Base-by-base conservation (phyloP, 2,329 filamentous ascomycete genomes). In the Leptographium lundbergii region DNA sequence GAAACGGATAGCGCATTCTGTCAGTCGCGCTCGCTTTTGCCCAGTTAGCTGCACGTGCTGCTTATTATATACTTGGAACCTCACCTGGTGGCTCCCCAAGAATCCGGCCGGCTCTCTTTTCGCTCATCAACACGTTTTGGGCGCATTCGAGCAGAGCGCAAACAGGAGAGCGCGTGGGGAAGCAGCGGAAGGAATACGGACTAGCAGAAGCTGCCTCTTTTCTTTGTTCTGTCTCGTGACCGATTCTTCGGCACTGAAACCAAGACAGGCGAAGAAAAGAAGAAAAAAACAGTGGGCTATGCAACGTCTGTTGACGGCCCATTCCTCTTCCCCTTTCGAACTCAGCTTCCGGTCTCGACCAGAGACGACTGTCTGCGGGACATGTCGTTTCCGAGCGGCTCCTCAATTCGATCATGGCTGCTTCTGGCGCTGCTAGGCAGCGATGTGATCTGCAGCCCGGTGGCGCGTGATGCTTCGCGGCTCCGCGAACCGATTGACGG, bases 401-500 rank as follows among this genome's bases (percentile, higher is more conserved):
- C 19, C 34, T 54, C 39, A 4, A 6, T 48, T 27, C 27, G 39
- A 25, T 17, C 13, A 6, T 56, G 54, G 54, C 34, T 57, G 36
- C 24, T 34, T 6, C 39, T 59, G 9, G n/a, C 56, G 29, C 57
- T 61, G 57, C 66, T 70, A 62, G 69, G 65, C 65, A 62, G 67
- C 67, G 66, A 65, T 63, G 67, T 68, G 65, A 64, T 67, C 56
- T 67, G 66, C 58, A 64, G 65, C 48, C 67, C 67, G 36, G 53
- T 66, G 59, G 51, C 51, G 9, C 53, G 14, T 25, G 52, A 54
- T 32, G 52, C 52, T 19, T 47, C 56, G 6, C 62, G 50, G 52
- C 60, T 32, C 27, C 50, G 48, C 42, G 58, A 54, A 29, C 42
- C 54, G 42, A 54, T 29, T 39, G 32, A 57, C 19, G 58, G 39